Percentiles rank a stretch among this genome's conserved stretches.
These are phyloP conservation scores for Talaromyces thailandensis DNA, from an alignment of 495 filamentous ascomycete species.

Conservation along the genomic window DNA sequence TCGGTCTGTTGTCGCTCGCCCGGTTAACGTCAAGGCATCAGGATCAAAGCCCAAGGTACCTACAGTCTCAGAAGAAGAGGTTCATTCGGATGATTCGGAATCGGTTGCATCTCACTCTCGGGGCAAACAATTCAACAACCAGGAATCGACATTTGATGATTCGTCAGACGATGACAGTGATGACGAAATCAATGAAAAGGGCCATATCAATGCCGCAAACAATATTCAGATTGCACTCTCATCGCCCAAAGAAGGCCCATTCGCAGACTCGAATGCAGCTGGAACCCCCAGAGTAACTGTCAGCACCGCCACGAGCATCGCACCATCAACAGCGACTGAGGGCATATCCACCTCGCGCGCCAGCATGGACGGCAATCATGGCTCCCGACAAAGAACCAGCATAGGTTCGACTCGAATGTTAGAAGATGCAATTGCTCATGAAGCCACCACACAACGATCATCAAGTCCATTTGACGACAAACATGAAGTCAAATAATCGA, in stretches of 20 bases:
- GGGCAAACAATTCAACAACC: slow-evolving; percentile 11
- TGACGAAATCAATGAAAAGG: slow-evolving; percentile 11
- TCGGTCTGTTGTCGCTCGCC: slow-evolving; percentile 33
- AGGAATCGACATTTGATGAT: slow-evolving; percentile 27
- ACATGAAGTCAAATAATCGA: slow-evolving; percentile 48
- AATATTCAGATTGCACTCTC: slow-evolving; percentile 14
- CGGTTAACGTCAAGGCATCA: slow-evolving; percentile 32
- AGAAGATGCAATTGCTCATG: slow-evolving; percentile 10
- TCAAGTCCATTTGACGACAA: slow-evolving; percentile 38
- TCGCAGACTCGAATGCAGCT: slow-evolving; percentile 41
- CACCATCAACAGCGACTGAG: neutral
- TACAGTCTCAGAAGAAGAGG: slow-evolving; percentile 17
- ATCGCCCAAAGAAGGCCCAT: slow-evolving; percentile 46
- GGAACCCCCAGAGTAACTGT: slow-evolving; percentile 2
- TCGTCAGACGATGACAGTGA: slow-evolving; percentile 31
- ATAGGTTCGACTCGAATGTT: slow-evolving; percentile 17
- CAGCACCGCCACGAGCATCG: neutral
- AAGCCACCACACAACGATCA: slow-evolving; percentile 9
- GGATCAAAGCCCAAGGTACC: slow-evolving; percentile 19
- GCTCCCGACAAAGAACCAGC: slow-evolving; percentile 11
- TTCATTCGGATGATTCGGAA: slow-evolving; percentile 12
- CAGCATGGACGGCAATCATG: neutral
- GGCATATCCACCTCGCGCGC: neutral
- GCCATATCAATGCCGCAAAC: neutral
- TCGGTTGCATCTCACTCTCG: slow-evolving; percentile 10